Conservation (phyloP, 768 basidiomycete species). For the Lactifluus hygrophoroides region DNA sequence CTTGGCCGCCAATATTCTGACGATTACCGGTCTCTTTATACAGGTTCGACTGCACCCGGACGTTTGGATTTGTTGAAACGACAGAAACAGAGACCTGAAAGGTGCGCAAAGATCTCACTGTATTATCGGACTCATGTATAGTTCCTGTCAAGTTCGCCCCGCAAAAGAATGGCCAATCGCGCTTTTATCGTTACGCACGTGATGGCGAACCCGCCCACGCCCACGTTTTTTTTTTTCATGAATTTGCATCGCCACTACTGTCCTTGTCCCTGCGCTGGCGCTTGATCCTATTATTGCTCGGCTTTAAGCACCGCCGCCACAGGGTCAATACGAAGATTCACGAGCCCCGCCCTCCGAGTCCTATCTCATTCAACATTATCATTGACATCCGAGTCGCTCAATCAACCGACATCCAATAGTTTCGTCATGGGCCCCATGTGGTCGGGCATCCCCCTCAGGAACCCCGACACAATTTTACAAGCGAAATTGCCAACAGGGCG, state of each 20-base stretch:
- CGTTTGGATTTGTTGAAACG: too few relatives aligned
- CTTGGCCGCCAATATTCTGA: not conserved
- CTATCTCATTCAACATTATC: too few relatives aligned
- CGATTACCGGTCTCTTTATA: not conserved
- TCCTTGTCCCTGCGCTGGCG: slow-evolving; percentile 20
- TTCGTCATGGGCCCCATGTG: slow-evolving; percentile 17
- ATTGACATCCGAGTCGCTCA: not conserved
- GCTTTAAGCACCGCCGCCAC: slow-evolving; percentile 11
- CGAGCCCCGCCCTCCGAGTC: too few relatives aligned
- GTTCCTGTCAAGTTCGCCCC: too few relatives aligned
- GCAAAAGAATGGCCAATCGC: not conserved
- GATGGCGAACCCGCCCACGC: not conserved
- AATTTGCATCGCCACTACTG: not conserved
- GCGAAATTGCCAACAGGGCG: slow-evolving; percentile 31
- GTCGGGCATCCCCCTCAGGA: too few relatives aligned
- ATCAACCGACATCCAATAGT: slow-evolving; percentile 2
- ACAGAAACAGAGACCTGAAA: not conserved
- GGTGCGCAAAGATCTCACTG: too few relatives aligned
- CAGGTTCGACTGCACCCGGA: not conserved
- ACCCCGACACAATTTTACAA: slow-evolving; percentile 37
- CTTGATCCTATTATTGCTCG: slow-evolving; percentile 25
- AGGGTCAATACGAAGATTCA: not conserved
- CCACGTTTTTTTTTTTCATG: too few relatives aligned
- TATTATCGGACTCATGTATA: too few relatives aligned
- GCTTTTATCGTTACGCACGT: not conserved